Percentiles rank a stretch among this genome's conserved stretches.
phyloP scores from a whole-genome alignment of 179 eudicot genomes.

The Silene vulgaris region DNA sequence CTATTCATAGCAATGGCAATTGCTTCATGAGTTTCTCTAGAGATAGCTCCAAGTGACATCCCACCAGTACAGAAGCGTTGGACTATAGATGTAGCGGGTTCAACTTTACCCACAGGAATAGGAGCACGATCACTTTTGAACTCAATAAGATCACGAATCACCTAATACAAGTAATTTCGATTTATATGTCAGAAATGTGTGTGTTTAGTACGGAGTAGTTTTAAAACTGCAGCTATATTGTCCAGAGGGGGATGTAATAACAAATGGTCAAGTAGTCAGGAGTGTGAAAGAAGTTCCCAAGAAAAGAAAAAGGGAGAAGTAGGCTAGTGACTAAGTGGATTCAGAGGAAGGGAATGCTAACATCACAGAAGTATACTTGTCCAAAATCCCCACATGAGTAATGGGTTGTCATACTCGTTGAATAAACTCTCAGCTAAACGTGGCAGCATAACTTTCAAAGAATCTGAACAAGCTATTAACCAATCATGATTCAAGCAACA shows the following conservation, averaged over 20 bases:
- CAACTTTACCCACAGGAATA: conserved; percentile 94
- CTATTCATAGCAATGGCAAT: conserved; percentile 99
- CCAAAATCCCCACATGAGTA: not conserved
- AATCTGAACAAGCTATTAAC: conserved; percentile 11
- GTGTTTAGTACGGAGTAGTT: not conserved
- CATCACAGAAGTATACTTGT: not conserved
- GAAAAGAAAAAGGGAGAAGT: not conserved
- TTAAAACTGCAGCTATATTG: not conserved
- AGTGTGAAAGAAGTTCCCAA: not conserved
- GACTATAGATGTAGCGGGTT: conserved; percentile 85
- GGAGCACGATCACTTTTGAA: conserved; percentile 84
- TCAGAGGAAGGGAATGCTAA: not conserved
- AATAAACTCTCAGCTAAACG: not conserved
- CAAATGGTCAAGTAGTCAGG: not conserved
- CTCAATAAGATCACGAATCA: conserved; percentile 91
- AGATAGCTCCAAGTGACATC: conserved; percentile 99
- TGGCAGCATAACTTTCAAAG: not conserved
- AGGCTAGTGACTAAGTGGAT: not conserved
- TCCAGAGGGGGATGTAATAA: not conserved
- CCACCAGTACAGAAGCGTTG: conserved; percentile 99
- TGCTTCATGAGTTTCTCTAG: conserved; percentile 99
- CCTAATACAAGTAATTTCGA: conserved; percentile 40
- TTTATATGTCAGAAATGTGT: not conserved
- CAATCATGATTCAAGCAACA: not conserved
- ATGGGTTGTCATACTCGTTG: not conserved